Evolutionary conservation across 345 rosid species (phyloP).

Genomic region (Ricinus communis): DNA sequence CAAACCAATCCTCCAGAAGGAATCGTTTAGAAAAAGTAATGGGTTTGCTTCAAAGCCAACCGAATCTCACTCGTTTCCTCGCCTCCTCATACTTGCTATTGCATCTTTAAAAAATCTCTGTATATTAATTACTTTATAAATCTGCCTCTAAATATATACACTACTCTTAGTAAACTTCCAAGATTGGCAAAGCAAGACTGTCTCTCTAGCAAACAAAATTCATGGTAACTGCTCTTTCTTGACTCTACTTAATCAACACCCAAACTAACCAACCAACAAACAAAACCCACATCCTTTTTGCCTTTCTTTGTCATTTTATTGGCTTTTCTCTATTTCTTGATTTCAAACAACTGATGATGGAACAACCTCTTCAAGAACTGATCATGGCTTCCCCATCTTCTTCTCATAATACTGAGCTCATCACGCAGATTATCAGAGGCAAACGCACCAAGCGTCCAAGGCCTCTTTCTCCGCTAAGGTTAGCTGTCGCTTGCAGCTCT

Average conservation of each 20-base stretch:
- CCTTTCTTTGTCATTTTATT: background rate
- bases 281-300: background rate
- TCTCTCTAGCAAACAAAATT: slow-evolving; percentile 24
- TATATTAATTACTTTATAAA: background rate
- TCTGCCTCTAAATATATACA: background rate
- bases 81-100: slow-evolving; percentile 33
- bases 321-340: slow-evolving; percentile 3
- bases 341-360: slow-evolving; percentile 3
- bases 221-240: slow-evolving; percentile 19
- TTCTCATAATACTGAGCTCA: too few species aligned
- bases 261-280: background rate
- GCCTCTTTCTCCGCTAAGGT: slow-evolving; percentile 44
- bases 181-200: slow-evolving; percentile 43
- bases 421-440: slow-evolving; percentile 55
- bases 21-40: slow-evolving; percentile 47
- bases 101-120: slow-evolving; percentile 12
- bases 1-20: slow-evolving; percentile 52
- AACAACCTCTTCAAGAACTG: slow-evolving; percentile 2
- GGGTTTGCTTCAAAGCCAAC: slow-evolving; percentile 73
- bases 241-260: slow-evolving; percentile 8
- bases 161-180: slow-evolving; percentile 29
- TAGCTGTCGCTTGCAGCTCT: slow-evolving; percentile 21
- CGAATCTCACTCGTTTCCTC: slow-evolving; percentile 61
- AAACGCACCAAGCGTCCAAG: slow-evolving; percentile 76
- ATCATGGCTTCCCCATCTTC: background rate